Base-by-base conservation (phyloP, 495 filamentous ascomycete genomes). In the Xylaria cubensis region DNA sequence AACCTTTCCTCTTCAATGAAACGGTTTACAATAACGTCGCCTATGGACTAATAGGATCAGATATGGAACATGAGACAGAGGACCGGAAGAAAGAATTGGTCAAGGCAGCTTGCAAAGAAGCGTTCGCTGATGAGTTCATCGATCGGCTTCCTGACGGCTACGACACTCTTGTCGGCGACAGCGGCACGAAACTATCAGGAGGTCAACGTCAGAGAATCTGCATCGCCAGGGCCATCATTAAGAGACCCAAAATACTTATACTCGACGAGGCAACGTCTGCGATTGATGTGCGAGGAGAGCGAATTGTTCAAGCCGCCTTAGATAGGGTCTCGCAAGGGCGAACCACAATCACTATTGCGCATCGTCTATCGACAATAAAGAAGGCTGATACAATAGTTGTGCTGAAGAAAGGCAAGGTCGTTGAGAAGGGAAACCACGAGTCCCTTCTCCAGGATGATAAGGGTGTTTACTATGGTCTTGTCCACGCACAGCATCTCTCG, bases 251-350 rank as follows among this genome's bases (percentile, higher is more conserved):
- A 53, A 90, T 97, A 44, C 82, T 97, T 29, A 90, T 97, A 21
- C 83, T 97, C 64, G 94, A 97, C 77, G 94, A 97, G 76, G 93
- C 93, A 6, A 97, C 94, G 3, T 90, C 89, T 77, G 91, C 93
- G 29, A 84, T 97, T n/a, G 94, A 97, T 77, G 85, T 87, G 13
- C 86, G 85, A 34, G 92, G 91, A 71, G 92, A 94, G 74, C 83
- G 84, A 32, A 86, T 88, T 32, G 87, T 96, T 41, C 91, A 95
- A 79, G 88, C 87, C n/a, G 88, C 89, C 4, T 85, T 96, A 46
- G 89, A 93, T 64, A 84, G 88, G 61, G 91, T 90, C 77, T 86
- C 91, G 3, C 84, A 87, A 64, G 89, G 88, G 6, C 90, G 91
- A 69, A 96, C 93, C 1, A 93, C 92, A 1, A 90, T 97, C 58